These are phyloP conservation scores for Microstegium vimineum DNA, from an alignment of 176 grass and related monocot species.

Conservation along the genomic window DNA sequence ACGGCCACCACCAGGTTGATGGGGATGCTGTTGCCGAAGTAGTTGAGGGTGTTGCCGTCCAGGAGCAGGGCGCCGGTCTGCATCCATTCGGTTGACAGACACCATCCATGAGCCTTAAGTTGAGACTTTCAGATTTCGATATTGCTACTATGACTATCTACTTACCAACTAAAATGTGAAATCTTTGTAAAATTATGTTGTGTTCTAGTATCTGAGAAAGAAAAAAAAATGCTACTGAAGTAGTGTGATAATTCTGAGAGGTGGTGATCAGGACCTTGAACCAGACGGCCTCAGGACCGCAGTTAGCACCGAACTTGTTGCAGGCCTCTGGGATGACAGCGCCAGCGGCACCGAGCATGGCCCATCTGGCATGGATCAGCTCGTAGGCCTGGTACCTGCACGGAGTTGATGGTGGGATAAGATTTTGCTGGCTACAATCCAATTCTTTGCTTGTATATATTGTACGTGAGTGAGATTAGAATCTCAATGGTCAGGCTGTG, in stretches of 20 bases:
- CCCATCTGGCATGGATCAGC: constrained; percentile 96
- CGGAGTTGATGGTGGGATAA: neutral
- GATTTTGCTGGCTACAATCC: neutral
- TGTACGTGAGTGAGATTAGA: neutral
- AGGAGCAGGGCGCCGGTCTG: constrained; percentile 94
- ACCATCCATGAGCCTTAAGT: neutral
- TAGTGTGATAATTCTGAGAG: neutral
- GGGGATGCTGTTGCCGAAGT: constrained; percentile 96
- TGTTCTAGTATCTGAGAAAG: too few species aligned
- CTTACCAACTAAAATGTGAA: neutral
- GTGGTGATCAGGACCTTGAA: constrained; percentile 65
- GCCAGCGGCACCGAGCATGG: constrained; percentile 93
- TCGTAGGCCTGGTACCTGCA: constrained; percentile 94
- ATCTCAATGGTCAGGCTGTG: neutral
- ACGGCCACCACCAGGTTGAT: constrained; percentile 86
- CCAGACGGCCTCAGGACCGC: constrained; percentile 96
- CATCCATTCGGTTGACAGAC: neutral
- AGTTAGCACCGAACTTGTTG: constrained; percentile 96
- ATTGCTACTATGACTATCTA: neutral
- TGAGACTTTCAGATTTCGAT: neutral
- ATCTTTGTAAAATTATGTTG: neutral
- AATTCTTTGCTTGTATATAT: neutral
- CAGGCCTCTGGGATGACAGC: constrained; percentile 91
- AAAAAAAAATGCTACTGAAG: neutral
- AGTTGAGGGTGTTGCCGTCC: constrained; percentile 92